Conservation (phyloP, 139 green algal genomes). For the Deuterostichococcus epilithicus region DNA sequence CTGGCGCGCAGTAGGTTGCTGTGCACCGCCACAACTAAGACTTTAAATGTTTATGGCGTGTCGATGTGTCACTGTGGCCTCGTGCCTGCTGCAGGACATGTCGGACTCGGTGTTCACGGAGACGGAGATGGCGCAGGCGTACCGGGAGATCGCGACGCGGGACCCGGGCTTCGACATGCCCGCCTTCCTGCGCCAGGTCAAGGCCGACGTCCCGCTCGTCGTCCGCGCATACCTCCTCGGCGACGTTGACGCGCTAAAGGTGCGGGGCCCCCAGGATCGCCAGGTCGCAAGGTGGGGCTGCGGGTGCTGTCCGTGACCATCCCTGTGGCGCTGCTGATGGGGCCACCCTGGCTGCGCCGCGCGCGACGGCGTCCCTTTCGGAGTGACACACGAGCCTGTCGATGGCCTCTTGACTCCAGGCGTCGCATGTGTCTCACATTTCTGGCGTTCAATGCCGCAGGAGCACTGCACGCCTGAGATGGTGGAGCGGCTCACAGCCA, state of each 20-base stretch:
- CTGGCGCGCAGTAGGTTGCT: no score
- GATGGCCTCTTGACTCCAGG: no score
- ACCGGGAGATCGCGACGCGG: conserved; percentile 75
- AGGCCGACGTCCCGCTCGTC: conserved; percentile 43
- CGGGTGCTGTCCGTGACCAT: no score
- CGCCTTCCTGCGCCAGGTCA: conserved; percentile 58
- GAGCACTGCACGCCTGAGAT: conserved; percentile 81
- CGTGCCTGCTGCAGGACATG: conserved; percentile 51
- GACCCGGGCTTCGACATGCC: conserved; percentile 89
- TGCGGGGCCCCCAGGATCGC: no score
- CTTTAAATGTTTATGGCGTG: conserved; percentile 5
- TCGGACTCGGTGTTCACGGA: conserved; percentile 70
- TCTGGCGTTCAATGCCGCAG: no score
- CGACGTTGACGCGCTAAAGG: conserved; percentile 49
- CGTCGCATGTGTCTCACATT: no score
- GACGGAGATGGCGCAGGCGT: conserved; percentile 66
- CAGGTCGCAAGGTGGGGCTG: no score
- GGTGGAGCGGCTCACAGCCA: conserved; percentile 73
- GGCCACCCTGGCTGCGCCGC: no score
- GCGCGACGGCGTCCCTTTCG: no score
- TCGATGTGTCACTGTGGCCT: neutral
- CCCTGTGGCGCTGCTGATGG: no score
- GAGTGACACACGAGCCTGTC: no score
- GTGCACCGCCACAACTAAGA: no score
- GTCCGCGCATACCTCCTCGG: conserved; percentile 62